Base-by-base conservation (phyloP, 306 rosid species). In the Erythrophleum fordii region DNA sequence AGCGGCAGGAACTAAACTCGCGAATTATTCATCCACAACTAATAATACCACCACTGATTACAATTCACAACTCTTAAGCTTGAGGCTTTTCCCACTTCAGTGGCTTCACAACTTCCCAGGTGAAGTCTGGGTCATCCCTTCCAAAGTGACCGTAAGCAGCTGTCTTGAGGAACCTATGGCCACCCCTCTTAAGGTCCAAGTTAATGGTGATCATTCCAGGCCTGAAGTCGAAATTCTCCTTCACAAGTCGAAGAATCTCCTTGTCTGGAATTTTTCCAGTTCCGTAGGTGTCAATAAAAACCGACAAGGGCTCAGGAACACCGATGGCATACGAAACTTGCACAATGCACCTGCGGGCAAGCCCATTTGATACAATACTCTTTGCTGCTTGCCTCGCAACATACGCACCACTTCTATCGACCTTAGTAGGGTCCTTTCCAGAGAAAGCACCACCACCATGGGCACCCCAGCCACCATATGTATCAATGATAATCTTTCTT, bases 361-460 rank as follows among this genome's bases (percentile, higher is more conserved):
- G 93, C 48, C 93, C 99, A 46, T 81, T 92, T 4, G 98, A 98
- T 8, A 96, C 99, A 10, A 96, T 73, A 80, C 99, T 96, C 97
- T 96, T 96, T 49, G 99, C 99, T 22, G 99, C 99, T 84, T 96
- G 99, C 81, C 99, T 86, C 14, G 91, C 98, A 77, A 96, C 79
- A 88, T 96, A 96, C 66, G 99, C 99, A 61, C 99, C 99, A 69
- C 99, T 96, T 75, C 99, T 89, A 89, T 96, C 99, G 61, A 96
- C 99, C 97, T 96, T 96, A 22, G 99, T 96, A 23, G 99, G 99
- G 87, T 96, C 99, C 92, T 96, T 96, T 1, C 99, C 99, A 0
- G 99, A 96, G 91, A 96, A 96, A 51, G 99, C 99, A 85, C 99
- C 99, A 48, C 99, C 99, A 56, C 99, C 99, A 31, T 96, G 99